Evolutionary conservation across 1,284 basidiomycete genomes (phyloP).

Genomic region (Puccinia coronata): DNA sequence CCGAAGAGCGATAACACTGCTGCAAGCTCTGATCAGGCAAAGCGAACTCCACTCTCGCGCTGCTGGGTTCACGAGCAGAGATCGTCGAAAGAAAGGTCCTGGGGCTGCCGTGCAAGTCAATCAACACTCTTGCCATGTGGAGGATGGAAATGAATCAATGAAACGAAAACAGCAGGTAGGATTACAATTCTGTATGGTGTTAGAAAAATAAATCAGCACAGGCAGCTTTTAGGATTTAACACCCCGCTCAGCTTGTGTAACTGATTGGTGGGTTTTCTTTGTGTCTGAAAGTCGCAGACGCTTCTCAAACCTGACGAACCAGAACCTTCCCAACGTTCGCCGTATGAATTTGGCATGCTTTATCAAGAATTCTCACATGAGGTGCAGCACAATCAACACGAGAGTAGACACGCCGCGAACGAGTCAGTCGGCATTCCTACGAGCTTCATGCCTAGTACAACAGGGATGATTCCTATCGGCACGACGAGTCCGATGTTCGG

Average conservation of each 20-base stretch:
- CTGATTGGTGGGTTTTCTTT: background rate
- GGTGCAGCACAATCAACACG: background rate
- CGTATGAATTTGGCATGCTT: background rate
- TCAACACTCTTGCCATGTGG: background rate
- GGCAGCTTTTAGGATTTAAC: no score
- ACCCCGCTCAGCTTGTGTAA: no score
- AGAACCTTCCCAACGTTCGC: background rate
- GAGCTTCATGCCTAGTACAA: background rate
- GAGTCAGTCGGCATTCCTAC: background rate
- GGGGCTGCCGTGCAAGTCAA: background rate
- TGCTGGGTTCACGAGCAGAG: background rate
- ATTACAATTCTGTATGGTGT: no score
- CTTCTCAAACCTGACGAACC: background rate
- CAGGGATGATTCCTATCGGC: background rate
- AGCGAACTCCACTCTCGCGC: background rate
- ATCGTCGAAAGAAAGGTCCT: constrained; percentile 28
- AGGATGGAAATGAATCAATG: background rate
- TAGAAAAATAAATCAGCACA: no score
- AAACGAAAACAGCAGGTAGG: constrained; percentile 18
- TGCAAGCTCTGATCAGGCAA: constrained; percentile 16
- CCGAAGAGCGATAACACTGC: constrained; percentile 11
- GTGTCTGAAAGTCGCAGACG: background rate
- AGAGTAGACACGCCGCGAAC: background rate
- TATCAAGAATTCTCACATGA: background rate
- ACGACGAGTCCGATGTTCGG: background rate